phyloP scores from a whole-genome alignment of 2,329 filamentous ascomycete species.

The Chlorencoelia australis region DNA sequence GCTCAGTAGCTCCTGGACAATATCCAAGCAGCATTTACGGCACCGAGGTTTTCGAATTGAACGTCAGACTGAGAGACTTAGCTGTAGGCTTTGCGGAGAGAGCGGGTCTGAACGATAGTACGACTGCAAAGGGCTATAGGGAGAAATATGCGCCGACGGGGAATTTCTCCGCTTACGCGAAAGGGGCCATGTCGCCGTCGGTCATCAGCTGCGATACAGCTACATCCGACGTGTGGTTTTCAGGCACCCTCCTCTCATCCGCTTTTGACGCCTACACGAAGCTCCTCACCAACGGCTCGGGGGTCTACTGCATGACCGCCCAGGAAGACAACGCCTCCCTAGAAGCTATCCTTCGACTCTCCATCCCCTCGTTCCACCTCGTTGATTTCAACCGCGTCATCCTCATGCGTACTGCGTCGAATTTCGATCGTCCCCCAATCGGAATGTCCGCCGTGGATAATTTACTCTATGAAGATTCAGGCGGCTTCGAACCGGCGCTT shows the following conservation, averaged over 20 bases:
- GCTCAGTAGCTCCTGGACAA: slow-evolving; percentile 40
- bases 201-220: slow-evolving; percentile 57
- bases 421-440: slow-evolving; percentile 61
- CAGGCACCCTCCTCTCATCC: slow-evolving; percentile 47
- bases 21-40: slow-evolving; percentile 54
- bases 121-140: slow-evolving; percentile 42
- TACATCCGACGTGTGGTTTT: slow-evolving; percentile 65
- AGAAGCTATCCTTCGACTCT: slow-evolving; percentile 52
- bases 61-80: slow-evolving; percentile 43
- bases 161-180: slow-evolving; percentile 33
- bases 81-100: slow-evolving; percentile 41
- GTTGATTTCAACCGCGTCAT: slow-evolving; percentile 60
- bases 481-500: slow-evolving; percentile 52
- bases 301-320: slow-evolving; percentile 58
- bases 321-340: slow-evolving; percentile 65
- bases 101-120: slow-evolving; percentile 43
- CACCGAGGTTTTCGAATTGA: slow-evolving; percentile 61
- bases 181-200: slow-evolving; percentile 38
- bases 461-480: slow-evolving; percentile 49
- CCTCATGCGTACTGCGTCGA: slow-evolving; percentile 56
- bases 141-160: slow-evolving; percentile 37
- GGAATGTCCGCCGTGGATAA: slow-evolving; percentile 47
- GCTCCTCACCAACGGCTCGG: slow-evolving; percentile 57
- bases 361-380: slow-evolving; percentile 35
- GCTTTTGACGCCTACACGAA: slow-evolving; percentile 56